Base-by-base conservation (phyloP, 176 grass and related monocot species). In the Aegilops umbellulata region DNA sequence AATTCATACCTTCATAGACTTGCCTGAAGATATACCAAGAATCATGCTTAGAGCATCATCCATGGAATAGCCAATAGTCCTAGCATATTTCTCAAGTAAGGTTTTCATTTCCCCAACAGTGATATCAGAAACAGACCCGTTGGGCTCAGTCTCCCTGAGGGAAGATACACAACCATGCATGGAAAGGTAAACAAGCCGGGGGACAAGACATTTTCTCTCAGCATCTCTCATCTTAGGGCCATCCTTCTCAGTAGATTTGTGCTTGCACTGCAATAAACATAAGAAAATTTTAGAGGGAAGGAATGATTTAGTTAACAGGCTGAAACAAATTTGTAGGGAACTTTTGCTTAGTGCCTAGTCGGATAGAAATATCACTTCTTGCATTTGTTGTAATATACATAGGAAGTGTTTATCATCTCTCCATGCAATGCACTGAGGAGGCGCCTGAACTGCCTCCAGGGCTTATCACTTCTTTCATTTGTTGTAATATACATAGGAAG, bases 191-290 rank as follows among this genome's bases (percentile, higher is more conserved):
- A 99, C 87, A 60, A 99, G 87, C 39, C 92, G 82, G 66, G 97
- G 97, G 80, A 99, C 57, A 91, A 99, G 82, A 85, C 88, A 90
- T 88, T 96, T 94, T 82, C 85, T 90, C 90, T 94, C 92, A 69
- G 89, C 81, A 34, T 86, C 84, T 86, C 84, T 92, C 60, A 79
- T 83, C 65, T 87, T 87, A 57, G 62, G 77, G 24, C 57, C 87
- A 80, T 69, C 83, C 23, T 93, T 85, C 79, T 93, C 86, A 60
- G 49, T 62, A 70, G 68, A 80, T 84, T 89, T 98, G 55, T 94
- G 78, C 64, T 86, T 86, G 76, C 60, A 86, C 94, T 98, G 80
- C 80, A 91, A 79, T 75, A 51, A 75, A 51, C 25, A 85, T 17
- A 64, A 47, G 42, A 6, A 77, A 70, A 20, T 83, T 6, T 66